Evolutionary conservation across 495 filamentous ascomycete species (phyloP).

Genomic region (Hypoxylon fuscum): DNA sequence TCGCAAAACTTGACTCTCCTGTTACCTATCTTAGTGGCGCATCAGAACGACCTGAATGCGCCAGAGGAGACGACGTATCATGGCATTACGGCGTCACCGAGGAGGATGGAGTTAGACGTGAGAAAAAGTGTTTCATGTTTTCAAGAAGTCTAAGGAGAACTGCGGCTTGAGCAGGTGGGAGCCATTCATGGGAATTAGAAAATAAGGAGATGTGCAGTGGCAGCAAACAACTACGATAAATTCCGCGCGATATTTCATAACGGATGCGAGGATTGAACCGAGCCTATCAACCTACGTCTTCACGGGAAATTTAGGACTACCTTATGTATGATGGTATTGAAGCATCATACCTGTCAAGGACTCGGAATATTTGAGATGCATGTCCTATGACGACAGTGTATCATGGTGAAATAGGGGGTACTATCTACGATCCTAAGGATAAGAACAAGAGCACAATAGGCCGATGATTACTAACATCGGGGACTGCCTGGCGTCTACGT

Average conservation of each 20-base stretch:
- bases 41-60: neutral
- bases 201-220: neutral
- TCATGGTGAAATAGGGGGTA: neutral
- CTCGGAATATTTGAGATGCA: neutral
- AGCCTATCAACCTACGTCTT: neutral
- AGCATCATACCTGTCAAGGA: neutral
- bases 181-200: neutral
- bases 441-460: neutral
- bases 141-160: neutral
- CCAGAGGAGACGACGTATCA: neutral
- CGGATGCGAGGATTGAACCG: neutral
- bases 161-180: neutral
- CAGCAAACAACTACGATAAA: neutral
- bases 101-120: neutral
- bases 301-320: neutral
- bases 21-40: neutral
- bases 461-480: neutral
- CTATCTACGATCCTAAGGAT: neutral
- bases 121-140: neutral
- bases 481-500: neutral
- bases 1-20: neutral
- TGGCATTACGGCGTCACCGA: conserved; percentile 4
- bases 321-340: neutral
- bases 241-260: neutral
- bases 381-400: neutral